These are phyloP conservation scores for Cucumis melo DNA, from an alignment of 306 rosid genomes.

Conservation along the genomic window DNA sequence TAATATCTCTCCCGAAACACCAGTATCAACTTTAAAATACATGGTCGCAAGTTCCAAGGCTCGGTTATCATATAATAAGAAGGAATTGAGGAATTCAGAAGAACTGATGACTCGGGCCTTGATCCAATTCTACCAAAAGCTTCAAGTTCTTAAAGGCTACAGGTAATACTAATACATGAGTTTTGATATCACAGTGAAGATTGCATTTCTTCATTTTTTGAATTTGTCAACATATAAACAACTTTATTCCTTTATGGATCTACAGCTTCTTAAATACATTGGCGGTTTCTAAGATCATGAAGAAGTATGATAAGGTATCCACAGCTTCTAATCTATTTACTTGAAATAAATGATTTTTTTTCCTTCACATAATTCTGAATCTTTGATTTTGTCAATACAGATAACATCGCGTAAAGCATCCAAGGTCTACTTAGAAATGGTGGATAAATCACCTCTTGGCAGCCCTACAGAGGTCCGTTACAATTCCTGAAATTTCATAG, in stretches of 20 bases:
- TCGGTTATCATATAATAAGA: conserved; percentile 33
- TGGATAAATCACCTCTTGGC: conserved; percentile 49
- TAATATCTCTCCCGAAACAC: conserved; percentile 44
- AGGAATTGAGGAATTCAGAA: conserved; percentile 47
- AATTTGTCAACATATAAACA: background rate
- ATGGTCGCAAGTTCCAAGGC: conserved; percentile 21
- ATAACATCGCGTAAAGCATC: conserved; percentile 45
- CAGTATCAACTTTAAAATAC: conserved; percentile 38
- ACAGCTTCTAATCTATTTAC: background rate
- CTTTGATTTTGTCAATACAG: conserved; percentile 16
- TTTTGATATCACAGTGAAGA: background rate
- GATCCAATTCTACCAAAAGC: conserved; percentile 49
- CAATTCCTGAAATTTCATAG: background rate
- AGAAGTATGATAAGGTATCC: conserved; percentile 74
- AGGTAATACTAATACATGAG: conserved; percentile 37
- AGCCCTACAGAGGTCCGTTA: conserved; percentile 38
- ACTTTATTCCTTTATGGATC: conserved; percentile 1
- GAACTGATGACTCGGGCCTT: conserved; percentile 39
- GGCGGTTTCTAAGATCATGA: conserved; percentile 76
- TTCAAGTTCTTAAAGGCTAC: conserved; percentile 47
- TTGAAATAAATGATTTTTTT: background rate
- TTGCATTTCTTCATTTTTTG: background rate
- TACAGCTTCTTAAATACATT: conserved; percentile 55
- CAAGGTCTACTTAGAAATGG: conserved; percentile 47
- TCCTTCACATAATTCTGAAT: background rate